phyloP scores from a whole-genome alignment of 208 protist genomes.

The Acanthamoeba sp. region DNA sequence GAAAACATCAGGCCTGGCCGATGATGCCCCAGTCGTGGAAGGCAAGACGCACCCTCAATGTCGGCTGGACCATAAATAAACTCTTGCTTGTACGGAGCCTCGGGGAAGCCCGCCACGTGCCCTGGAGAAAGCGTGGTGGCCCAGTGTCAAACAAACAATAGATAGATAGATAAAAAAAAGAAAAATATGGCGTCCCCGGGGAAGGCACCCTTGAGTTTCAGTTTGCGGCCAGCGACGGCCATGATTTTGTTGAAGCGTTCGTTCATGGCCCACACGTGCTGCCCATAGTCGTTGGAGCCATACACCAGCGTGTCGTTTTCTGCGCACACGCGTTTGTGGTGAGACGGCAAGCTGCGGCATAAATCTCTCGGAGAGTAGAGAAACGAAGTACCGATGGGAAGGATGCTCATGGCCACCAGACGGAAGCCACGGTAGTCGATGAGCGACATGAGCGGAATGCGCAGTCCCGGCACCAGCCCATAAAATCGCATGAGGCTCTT shows the following conservation, averaged over 20 bases:
- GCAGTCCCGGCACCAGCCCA: constrained; percentile 3
- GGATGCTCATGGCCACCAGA: constrained; percentile 71
- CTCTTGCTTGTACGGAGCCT: neutral
- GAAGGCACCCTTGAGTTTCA: constrained; percentile 20
- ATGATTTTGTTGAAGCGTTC: constrained; percentile 67
- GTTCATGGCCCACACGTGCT: constrained; percentile 10
- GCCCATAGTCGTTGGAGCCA: constrained; percentile 57
- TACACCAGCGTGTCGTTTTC: constrained; percentile 46
- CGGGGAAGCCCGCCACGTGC: constrained; percentile 16
- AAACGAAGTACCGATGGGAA: constrained; percentile 73
- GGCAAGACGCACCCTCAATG: constrained; percentile 11
- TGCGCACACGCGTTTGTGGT: neutral
- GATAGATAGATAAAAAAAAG: neutral
- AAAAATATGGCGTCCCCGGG: neutral
- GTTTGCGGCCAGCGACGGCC: constrained; percentile 61
- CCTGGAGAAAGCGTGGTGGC: neutral
- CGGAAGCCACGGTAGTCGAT: constrained; percentile 76
- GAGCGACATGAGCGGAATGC: constrained; percentile 73
- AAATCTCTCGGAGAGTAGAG: too few species aligned
- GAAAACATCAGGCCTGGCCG: too few species aligned
- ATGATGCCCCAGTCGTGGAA: too few species aligned
- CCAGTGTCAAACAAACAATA: too few species aligned
- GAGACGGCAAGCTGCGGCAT: neutral
- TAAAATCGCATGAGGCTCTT: constrained; percentile 72
- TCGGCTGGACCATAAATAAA: constrained; percentile 71